Evolutionary conservation across 2,329 filamentous ascomycete species (phyloP).

Genomic region (Drechslera avenae): DNA sequence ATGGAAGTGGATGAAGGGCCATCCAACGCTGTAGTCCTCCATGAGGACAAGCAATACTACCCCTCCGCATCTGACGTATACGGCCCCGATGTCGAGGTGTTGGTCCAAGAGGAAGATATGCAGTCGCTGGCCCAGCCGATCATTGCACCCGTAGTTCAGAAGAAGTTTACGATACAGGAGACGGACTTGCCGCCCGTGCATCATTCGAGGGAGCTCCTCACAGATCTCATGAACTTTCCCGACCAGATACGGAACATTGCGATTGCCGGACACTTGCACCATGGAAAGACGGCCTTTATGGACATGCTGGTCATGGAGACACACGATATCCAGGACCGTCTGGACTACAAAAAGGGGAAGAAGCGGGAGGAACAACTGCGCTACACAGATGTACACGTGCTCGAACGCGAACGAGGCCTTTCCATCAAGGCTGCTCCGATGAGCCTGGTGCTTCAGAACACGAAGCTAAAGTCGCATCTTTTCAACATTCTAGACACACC

Average conservation of each 20-base stretch:
- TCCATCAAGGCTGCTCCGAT: constrained; percentile 94
- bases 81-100: constrained; percentile 88
- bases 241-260: constrained; percentile 94
- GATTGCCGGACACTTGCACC: constrained; percentile 89
- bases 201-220: constrained; percentile 90
- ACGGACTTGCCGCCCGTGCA: constrained; percentile 85
- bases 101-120: constrained; percentile 96
- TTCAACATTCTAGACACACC: constrained; percentile 96
- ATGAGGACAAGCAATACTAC: constrained; percentile 99
- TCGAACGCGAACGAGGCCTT: constrained; percentile 87
- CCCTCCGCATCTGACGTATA: constrained; percentile 97
- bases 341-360: constrained; percentile 81
- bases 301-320: constrained; percentile 98
- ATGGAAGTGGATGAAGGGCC: constrained; percentile 95
- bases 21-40: constrained; percentile 94
- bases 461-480: constrained; percentile 91
- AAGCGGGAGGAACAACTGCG: constrained; percentile 86
- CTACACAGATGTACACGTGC: constrained; percentile 89
- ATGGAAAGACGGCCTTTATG: constrained; percentile 98
- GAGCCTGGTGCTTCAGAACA: constrained; percentile 86
- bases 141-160: constrained; percentile 87
- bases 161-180: constrained; percentile 96
- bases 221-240: constrained; percentile 93
- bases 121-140: constrained; percentile 92
- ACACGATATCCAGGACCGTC: constrained; percentile 78